A percentile compares a stretch with the other conserved stretches of the same genome.
Evolutionary conservation across 1,284 basidiomycete species (phyloP).

Genomic region (Microbotryum lychnidis-dioicae): DNA sequence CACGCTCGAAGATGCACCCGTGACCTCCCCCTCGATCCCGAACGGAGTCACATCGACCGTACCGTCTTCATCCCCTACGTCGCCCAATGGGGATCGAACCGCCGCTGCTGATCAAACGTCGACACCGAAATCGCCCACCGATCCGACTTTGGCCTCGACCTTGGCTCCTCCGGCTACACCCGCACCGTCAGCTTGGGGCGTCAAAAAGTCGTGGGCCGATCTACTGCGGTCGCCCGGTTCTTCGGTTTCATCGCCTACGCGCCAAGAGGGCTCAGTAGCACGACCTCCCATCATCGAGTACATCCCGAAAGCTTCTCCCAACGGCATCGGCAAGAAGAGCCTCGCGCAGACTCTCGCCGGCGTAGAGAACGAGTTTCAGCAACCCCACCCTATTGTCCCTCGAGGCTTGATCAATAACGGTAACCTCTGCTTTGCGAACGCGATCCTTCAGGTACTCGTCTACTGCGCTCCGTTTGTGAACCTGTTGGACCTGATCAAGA

Average conservation of each 20-base stretch:
- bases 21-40: neutral
- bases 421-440: slow-evolving; percentile 97
- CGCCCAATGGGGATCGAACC: neutral
- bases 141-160: neutral
- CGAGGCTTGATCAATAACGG: slow-evolving; percentile 87
- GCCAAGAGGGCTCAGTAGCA: slow-evolving; percentile 1
- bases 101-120: neutral
- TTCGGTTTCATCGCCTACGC: neutral
- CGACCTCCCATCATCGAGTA: neutral
- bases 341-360: slow-evolving; percentile 3
- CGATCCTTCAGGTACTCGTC: slow-evolving; percentile 79
- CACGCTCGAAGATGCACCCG: neutral
- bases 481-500: slow-evolving; percentile 65
- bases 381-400: slow-evolving; percentile 19
- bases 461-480: slow-evolving; percentile 80
- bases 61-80: neutral
- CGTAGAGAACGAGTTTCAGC: neutral
- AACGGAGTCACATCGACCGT: neutral
- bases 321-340: slow-evolving; percentile 5
- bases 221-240: slow-evolving; percentile 20
- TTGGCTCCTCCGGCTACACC: slow-evolving; percentile 5
- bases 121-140: neutral
- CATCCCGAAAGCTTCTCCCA: neutral
- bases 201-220: slow-evolving; percentile 26
- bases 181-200: neutral